Conservation (phyloP, 371 early-diverging fungal genomes). For the Mortierella sp. region DNA sequence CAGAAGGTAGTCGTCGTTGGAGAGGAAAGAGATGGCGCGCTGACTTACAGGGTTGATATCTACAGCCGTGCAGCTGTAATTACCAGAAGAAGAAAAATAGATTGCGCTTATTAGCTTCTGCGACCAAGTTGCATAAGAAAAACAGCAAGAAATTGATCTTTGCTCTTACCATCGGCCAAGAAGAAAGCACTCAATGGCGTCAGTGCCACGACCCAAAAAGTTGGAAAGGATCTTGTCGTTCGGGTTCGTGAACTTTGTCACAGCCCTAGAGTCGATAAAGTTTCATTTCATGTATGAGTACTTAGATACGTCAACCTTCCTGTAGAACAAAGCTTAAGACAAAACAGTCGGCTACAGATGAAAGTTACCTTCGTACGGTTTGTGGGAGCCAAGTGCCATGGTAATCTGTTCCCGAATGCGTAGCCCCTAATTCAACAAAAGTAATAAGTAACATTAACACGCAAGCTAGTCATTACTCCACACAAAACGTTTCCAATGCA, state of each 20-base stretch:
- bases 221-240: conserved; percentile 90
- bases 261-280: conserved; percentile 61
- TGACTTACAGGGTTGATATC: conserved; percentile 88
- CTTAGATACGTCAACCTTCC: not conserved
- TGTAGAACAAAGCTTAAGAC: no score
- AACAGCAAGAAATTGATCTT: not conserved
- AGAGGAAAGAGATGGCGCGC: not conserved
- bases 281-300: not conserved
- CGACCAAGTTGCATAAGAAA: not conserved
- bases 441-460: not conserved
- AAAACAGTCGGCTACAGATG: no score
- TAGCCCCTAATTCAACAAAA: conserved; percentile 69
- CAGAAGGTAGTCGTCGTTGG: not conserved
- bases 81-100: not conserved
- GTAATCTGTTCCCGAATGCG: conserved; percentile 93
- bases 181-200: conserved; percentile 92
- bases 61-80: conserved; percentile 79
- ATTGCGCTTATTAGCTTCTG: not conserved
- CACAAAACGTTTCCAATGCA: not conserved
- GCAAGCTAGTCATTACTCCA: no score
- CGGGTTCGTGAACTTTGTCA: conserved; percentile 80
- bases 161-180: conserved; percentile 77
- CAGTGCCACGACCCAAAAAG: conserved; percentile 92
- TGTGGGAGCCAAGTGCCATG: conserved; percentile 98
- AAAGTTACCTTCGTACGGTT: conserved; percentile 79